These are phyloP conservation scores for Alternaria sp. DNA, from an alignment of 2,329 filamentous ascomycete genomes.

Conservation along the genomic window DNA sequence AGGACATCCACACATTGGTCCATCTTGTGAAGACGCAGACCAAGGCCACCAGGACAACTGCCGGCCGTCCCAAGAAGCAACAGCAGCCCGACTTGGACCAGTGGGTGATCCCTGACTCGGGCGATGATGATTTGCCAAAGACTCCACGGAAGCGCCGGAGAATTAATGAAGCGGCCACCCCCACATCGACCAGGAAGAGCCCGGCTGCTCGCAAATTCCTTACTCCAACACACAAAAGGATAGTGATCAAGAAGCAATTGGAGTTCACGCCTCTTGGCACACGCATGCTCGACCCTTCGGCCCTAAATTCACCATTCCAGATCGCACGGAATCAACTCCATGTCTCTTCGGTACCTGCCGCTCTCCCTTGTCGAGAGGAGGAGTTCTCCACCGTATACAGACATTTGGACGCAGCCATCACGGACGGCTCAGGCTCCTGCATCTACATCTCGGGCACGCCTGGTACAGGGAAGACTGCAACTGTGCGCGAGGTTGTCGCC, in stretches of 20 bases:
- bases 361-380: slow-evolving; percentile 87
- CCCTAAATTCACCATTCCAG: slow-evolving; percentile 87
- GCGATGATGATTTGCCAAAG: slow-evolving; percentile 53
- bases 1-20: slow-evolving; percentile 72
- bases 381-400: slow-evolving; percentile 94
- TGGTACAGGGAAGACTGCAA: slow-evolving; percentile 96
- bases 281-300: slow-evolving; percentile 78
- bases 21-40: slow-evolving; percentile 75
- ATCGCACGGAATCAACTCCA: slow-evolving; percentile 88
- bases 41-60: slow-evolving; percentile 70
- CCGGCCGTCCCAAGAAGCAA: slow-evolving; percentile 45
- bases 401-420: slow-evolving; percentile 92
- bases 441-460: slow-evolving; percentile 99
- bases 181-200: slow-evolving; percentile 57
- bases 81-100: slow-evolving; percentile 53
- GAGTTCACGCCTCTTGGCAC: slow-evolving; percentile 97
- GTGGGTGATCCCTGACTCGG: slow-evolving; percentile 56
- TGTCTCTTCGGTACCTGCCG: slow-evolving; percentile 89
- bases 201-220: slow-evolving; percentile 63
- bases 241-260: slow-evolving; percentile 83
- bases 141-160: slow-evolving; percentile 61
- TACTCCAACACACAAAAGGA: slow-evolving; percentile 72
- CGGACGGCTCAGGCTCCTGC: slow-evolving; percentile 90
- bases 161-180: slow-evolving; percentile 54
- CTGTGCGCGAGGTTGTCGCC: slow-evolving; percentile 91